Evolutionary conservation across 2,329 filamentous ascomycete genomes (phyloP), one percentile per base, ranked within the genome.

Genomic region (Colletotrichum camelliae): DNA sequence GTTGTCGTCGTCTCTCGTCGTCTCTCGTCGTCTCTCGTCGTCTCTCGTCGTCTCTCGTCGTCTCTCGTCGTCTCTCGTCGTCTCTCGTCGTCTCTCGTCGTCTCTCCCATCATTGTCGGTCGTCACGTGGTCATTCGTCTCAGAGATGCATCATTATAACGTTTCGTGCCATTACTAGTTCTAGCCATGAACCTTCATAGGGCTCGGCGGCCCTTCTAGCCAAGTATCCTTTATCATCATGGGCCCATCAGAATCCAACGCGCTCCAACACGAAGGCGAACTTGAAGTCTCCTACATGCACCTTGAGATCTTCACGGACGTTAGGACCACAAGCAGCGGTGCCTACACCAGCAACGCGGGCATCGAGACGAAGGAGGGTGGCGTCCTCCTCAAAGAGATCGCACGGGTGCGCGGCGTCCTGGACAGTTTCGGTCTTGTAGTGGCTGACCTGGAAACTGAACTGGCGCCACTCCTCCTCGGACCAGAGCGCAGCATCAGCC

Each of bases 391-490:
- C 87, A 4, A 85, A 85, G 70, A 95, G 82, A 81, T 95, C 92
- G 77, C 90, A 87, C 1, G 93, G 93, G 81, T 95, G 93, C 58
- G 84, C 88, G 4, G 93, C 92, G 2, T 86, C 86, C 62, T 92
- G 88, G 33, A 94, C 83, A 65, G 87, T 89, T 43, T 83, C 81
- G 29, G 87, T 85, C 21, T 87, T 86, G 79, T 92, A 91, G 76
- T 89, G 88, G 10, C 87, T 88, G 0, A 88, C 90, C 67, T 87
- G 86, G 83, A 93, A 94, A 80, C 86, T 89, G 77, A 90, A 90
- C 39, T 80, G 75, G 57, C 78, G 78, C 52, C 77, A 79, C 77
- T 84, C 79, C 75, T 82, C 85, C 80, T 82, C 79, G 3, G 81
- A 80, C 77, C 82, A 84, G 39, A 83, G 81, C 7, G 79, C 82